A percentile compares a stretch with the other conserved stretches of the same genome.
phyloP scores from a whole-genome alignment of 192 early-diverging fungal genomes.

The Geosiphon pyriformis region DNA sequence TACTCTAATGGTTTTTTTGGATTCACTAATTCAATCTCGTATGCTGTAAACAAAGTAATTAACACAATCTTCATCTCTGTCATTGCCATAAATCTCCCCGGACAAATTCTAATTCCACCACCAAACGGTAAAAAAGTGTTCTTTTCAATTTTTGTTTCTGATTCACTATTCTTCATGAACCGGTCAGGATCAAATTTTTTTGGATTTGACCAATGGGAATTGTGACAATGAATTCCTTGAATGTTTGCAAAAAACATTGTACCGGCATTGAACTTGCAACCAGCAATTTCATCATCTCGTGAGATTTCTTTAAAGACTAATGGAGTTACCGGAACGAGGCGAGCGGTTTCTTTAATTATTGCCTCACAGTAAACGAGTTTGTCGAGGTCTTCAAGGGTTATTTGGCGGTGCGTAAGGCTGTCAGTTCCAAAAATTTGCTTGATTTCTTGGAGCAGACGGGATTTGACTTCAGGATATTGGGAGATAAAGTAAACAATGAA shows the following conservation, averaged over 20 bases:
- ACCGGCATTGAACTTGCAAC: neutral
- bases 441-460: constrained; percentile 6
- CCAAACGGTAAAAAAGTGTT: no score
- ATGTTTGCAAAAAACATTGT: neutral
- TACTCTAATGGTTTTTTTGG: no score
- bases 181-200: neutral
- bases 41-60: no score
- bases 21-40: no score
- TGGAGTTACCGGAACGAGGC: neutral
- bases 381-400: neutral
- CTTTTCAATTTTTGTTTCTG: no score
- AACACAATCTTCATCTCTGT: no score
- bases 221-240: neutral
- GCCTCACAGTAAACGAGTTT: constrained; percentile 1
- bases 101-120: no score
- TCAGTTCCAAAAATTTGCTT: constrained; percentile 2
- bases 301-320: neutral
- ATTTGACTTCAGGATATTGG: neutral
- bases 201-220: neutral
- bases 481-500: constrained; percentile 9
- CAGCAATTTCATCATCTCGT: neutral
- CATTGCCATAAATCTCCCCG: no score
- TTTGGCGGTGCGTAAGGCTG: neutral
- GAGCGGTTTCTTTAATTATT: neutral
- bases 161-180: constrained; percentile 2